Base-by-base conservation (phyloP, 2,329 filamentous ascomycete species). In the Fusarium virguliforme region DNA sequence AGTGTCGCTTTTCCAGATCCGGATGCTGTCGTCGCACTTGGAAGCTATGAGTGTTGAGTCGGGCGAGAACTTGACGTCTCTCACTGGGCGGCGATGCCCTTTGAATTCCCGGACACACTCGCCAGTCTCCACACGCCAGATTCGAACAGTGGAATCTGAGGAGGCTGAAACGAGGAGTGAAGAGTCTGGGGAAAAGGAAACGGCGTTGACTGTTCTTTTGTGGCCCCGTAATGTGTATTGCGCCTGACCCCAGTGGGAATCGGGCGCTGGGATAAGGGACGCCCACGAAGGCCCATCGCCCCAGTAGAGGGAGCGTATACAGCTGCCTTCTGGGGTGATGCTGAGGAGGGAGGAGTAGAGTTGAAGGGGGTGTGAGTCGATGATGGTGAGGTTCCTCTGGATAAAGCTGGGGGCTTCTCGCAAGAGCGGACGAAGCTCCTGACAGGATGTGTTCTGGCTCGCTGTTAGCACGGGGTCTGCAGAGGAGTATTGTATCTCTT, bases 291-390 rank as follows among this genome's bases (percentile, higher is more conserved):
- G 37, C 1, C 34, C 12, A 3, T 56, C 32, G 1, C 10, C 54
- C 22, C 37, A 12, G 8, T 55, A 43, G 4, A 56, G 15, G 2
- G 12, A 24, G 8, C 8, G 18, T 2, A 55, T 18, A 0, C 28
- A 0, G 4, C 35, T 43, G 5, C 8, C 18, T 1, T 37, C 38
- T 1, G 58, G 48, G 0, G 41, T 10, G 3, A n/a, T 26, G 6
- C 9, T 55, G 10, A 43, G 37, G 4, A 61, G 26, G 1, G 59
- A 61, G 4, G 48, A 61, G 15, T 61, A 61, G 1, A 61, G 13
- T 1, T 61, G 59, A 22, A 61, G 37, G 0, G 50, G 59, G 10
- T 61, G 38, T 3, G 34, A 24, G 3, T 32, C 15, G 8, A 61
- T 43, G 28, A 61, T 37, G 12, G 7, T 6, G 4, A 34, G 37